phyloP scores from a whole-genome alignment of 1,139 yeast genomes.

The Suhomyces yuchorum region DNA sequence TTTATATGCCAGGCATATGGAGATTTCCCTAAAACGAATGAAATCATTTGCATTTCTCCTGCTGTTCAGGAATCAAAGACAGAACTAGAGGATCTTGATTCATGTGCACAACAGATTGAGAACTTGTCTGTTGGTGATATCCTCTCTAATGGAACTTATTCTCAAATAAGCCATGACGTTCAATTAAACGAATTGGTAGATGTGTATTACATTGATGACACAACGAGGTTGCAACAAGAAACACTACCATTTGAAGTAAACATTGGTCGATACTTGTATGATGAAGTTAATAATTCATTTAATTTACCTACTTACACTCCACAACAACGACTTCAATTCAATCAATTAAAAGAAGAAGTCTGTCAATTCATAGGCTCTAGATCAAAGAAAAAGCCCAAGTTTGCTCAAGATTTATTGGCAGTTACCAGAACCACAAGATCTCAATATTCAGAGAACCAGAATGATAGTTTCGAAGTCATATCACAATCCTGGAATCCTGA shows the following conservation, averaged over 20 bases:
- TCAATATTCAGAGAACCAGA: constrained; percentile 7
- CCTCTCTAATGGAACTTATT: constrained; percentile 31
- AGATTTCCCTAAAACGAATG: neutral
- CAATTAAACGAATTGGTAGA: constrained; percentile 42
- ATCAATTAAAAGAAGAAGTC: constrained; percentile 15
- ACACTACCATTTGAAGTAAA: constrained; percentile 40
- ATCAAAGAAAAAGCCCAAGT: constrained; percentile 22
- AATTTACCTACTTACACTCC: constrained; percentile 1
- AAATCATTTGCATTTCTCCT: constrained; percentile 3
- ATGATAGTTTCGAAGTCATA: constrained; percentile 1
- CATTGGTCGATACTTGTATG: constrained; percentile 29
- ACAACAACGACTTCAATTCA: constrained; percentile 9
- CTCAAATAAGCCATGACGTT: constrained; percentile 40
- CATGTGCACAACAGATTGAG: constrained; percentile 28
- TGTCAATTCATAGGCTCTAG: constrained; percentile 23
- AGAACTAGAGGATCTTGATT: constrained; percentile 8
- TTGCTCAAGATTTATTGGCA: constrained; percentile 21
- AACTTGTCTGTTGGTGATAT: constrained; percentile 43
- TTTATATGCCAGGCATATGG: constrained; percentile 46
- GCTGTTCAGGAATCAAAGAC: neutral
- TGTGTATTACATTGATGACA: constrained; percentile 32
- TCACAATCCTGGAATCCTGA: constrained; percentile 14
- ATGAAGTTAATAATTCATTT: neutral
- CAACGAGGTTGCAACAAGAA: constrained; percentile 23
- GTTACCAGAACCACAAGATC: constrained; percentile 17